These are phyloP conservation scores for Tetradesmus obliquus DNA, from an alignment of 139 green algal species.

Conservation along the genomic window DNA sequence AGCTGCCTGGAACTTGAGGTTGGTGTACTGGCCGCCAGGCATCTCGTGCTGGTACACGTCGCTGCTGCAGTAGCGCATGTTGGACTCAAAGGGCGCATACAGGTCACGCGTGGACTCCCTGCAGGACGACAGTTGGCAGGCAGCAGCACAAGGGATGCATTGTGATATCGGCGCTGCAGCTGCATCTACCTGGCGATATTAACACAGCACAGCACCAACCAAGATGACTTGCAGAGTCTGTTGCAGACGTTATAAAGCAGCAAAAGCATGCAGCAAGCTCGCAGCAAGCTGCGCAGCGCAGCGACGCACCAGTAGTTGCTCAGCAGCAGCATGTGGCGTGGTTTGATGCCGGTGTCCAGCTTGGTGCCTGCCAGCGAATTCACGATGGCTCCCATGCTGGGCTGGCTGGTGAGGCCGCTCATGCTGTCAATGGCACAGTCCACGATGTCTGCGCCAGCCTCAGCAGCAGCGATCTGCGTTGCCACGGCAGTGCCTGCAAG, in stretches of 20 bases:
- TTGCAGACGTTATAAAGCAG: background rate
- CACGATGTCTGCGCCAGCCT: conserved; percentile 91
- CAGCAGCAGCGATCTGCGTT: conserved; percentile 57
- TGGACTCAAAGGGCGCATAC: conserved; percentile 93
- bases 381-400: conserved; percentile 90
- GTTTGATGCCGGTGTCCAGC: conserved; percentile 87
- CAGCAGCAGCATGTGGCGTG: conserved; percentile 67
- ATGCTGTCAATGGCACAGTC: conserved; percentile 91
- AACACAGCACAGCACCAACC: too few relatives aligned
- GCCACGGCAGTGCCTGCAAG: conserved; percentile 51
- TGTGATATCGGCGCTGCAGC: background rate
- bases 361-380: conserved; percentile 76
- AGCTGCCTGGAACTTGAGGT: conserved; percentile 90
- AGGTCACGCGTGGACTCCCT: conserved; percentile 84
- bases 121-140: background rate
- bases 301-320: conserved; percentile 78
- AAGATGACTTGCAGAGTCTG: background rate
- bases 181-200: too few relatives aligned
- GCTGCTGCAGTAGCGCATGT: conserved; percentile 65
- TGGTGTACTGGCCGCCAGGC: conserved; percentile 93
- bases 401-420: conserved; percentile 82
- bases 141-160: background rate
- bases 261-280: background rate
- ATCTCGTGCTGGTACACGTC: conserved; percentile 98
- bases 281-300: too few relatives aligned